phyloP scores from a whole-genome alignment of 805 yeast species.

The Komagataella phaffii region DNA sequence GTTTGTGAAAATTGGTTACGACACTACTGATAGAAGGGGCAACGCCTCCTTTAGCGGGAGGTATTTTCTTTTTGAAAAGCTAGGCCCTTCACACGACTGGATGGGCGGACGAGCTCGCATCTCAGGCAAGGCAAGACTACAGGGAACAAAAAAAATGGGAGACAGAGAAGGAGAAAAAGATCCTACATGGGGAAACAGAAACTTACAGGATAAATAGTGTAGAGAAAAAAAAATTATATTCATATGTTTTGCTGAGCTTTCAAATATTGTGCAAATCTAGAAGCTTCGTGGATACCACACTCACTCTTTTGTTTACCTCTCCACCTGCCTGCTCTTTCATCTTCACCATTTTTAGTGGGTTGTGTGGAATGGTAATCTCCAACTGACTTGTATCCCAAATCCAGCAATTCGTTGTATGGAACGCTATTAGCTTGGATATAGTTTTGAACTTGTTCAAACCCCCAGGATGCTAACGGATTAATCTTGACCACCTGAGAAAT shows the following conservation, averaged over 20 bases:
- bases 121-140: no score
- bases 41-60: background rate
- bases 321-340: constrained; percentile 97
- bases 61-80: background rate
- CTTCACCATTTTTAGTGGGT: constrained; percentile 86
- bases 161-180: no score
- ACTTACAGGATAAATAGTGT: no score
- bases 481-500: constrained; percentile 65
- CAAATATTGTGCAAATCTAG: constrained; percentile 50
- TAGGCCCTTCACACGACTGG: background rate
- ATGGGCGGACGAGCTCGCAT: no score
- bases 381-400: constrained; percentile 78
- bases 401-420: constrained; percentile 76
- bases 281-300: constrained; percentile 86
- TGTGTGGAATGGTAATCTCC: constrained; percentile 94
- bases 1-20: background rate
- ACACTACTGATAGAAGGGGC: background rate
- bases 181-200: no score
- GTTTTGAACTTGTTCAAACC: constrained; percentile 51
- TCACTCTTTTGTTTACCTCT: constrained; percentile 85
- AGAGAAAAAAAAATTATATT: no score
- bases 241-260: background rate
- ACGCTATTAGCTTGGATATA: constrained; percentile 63
- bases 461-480: constrained; percentile 82
- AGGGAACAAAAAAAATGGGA: no score